Conservation (phyloP, 1,139 yeast genomes). For the Candida mesenterica region DNA sequence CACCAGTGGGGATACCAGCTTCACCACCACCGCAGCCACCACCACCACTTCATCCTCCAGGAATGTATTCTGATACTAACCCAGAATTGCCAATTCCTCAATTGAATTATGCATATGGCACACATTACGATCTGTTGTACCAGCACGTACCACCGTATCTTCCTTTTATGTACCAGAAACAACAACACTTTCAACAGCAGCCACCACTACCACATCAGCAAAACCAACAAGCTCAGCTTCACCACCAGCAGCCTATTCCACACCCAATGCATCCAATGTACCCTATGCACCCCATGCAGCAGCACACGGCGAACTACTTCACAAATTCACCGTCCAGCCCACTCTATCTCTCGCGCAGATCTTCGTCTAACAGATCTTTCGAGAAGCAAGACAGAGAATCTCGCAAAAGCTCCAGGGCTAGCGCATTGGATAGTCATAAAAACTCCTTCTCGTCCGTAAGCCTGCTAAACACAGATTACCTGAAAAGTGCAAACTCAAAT, state of each 20-base stretch:
- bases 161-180: background rate
- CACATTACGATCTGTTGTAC: conserved; percentile 1
- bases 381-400: conserved; percentile 5
- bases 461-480: conserved; percentile 2
- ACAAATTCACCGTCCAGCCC: conserved; percentile 4
- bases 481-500: background rate
- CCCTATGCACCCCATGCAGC: background rate
- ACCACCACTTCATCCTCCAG: conserved; percentile 5
- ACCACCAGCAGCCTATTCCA: conserved; percentile 1
- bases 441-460: conserved; percentile 7
- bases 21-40: conserved; percentile 4
- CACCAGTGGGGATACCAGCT: conserved; percentile 1
- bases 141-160: conserved; percentile 8
- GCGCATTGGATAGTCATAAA: conserved; percentile 7
- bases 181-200: background rate
- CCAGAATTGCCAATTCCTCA: too few species aligned
- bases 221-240: background rate
- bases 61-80: too few species aligned
- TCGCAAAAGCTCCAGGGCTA: conserved; percentile 5
- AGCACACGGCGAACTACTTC: background rate
- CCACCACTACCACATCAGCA: background rate
- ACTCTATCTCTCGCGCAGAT: conserved; percentile 3
- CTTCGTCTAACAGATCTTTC: conserved; percentile 4
- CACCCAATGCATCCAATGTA: background rate
- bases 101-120: too few species aligned